Conservation (phyloP, 352 stramenopile genomes). For the Phytophthora pisi region DNA sequence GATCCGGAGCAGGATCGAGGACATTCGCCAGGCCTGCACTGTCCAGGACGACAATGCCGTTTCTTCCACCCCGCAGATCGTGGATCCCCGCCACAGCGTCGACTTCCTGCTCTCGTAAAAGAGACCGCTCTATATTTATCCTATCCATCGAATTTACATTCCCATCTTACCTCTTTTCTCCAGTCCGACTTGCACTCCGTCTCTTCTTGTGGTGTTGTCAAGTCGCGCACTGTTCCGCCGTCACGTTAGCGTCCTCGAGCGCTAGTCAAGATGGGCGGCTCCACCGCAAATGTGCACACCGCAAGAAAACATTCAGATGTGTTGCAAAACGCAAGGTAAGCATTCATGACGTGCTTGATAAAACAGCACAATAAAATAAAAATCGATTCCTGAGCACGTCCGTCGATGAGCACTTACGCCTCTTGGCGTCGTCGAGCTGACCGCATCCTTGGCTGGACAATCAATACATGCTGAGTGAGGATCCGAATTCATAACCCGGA, state of each 20-base stretch:
- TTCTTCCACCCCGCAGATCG: constrained; percentile 2
- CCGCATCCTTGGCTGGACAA: constrained; percentile 23
- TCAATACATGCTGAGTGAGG: constrained; percentile 1
- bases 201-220: constrained; percentile 26
- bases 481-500: not conserved
- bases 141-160: constrained; percentile 1
- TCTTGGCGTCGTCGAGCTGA: constrained; percentile 14
- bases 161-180: constrained; percentile 22
- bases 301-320: constrained; percentile 7
- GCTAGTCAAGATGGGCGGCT: constrained; percentile 25
- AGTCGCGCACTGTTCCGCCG: constrained; percentile 3
- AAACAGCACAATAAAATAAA: constrained; percentile 17
- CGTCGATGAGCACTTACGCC: constrained; percentile 3
- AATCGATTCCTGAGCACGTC: not conserved
- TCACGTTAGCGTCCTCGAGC: constrained; percentile 16
- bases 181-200: constrained; percentile 21
- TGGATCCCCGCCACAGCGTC: constrained; percentile 40
- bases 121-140: constrained; percentile 33
- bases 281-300: constrained; percentile 3
- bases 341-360: not conserved
- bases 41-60: constrained; percentile 1
- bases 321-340: constrained; percentile 3
- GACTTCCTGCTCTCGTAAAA: constrained; percentile 54
- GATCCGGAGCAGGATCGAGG: constrained; percentile 43
- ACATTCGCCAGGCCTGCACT: constrained; percentile 16